Evolutionary conservation across 441 rosid species (phyloP).

Genomic region (Manihot esculenta): DNA sequence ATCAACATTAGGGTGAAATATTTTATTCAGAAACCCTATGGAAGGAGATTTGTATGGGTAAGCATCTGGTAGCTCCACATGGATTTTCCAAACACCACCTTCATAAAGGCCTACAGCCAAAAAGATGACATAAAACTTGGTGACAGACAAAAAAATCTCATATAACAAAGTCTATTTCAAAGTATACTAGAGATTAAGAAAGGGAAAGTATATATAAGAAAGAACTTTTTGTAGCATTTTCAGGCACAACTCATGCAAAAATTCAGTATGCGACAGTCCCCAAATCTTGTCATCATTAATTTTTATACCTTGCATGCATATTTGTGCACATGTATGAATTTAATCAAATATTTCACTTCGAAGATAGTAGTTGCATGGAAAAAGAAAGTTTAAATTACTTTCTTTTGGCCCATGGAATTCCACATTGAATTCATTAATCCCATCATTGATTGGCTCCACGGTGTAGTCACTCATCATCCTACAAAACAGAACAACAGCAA

Average conservation of each 20-base stretch:
- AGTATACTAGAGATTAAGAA: background rate
- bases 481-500: slow-evolving; percentile 9
- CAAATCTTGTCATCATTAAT: background rate
- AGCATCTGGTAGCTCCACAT: slow-evolving; percentile 76
- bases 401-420: slow-evolving; percentile 77
- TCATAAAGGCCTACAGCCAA: slow-evolving; percentile 55
- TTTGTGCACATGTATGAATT: background rate
- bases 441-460: slow-evolving; percentile 71
- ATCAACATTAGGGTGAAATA: slow-evolving; percentile 31
- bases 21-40: slow-evolving; percentile 25
- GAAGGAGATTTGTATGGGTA: slow-evolving; percentile 50
- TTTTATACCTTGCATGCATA: background rate
- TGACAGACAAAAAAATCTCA: background rate
- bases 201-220: no score
- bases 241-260: background rate
- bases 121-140: background rate
- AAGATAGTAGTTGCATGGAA: background rate
- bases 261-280: background rate
- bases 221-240: background rate
- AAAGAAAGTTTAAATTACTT: slow-evolving; percentile 32
- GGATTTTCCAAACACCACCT: slow-evolving; percentile 77
- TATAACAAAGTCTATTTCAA: background rate
- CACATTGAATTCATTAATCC: slow-evolving; percentile 65
- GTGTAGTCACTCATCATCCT: slow-evolving; percentile 80
- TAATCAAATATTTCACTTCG: background rate